Conservation (phyloP, 371 early-diverging fungal species). For the Mortierella sp. region DNA sequence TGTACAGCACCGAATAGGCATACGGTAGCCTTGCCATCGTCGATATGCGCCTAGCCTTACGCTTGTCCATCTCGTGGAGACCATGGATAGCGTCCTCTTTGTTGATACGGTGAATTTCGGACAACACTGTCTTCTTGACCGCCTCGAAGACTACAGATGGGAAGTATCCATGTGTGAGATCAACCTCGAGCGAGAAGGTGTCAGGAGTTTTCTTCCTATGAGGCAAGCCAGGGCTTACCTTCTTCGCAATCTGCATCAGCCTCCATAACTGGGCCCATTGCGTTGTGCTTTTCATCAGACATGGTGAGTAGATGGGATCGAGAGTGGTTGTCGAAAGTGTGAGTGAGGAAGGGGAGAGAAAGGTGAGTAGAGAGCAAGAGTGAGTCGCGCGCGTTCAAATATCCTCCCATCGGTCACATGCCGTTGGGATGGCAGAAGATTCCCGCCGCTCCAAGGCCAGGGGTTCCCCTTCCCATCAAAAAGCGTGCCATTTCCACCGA, state of each 20-base stretch:
- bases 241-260: conserved; percentile 59
- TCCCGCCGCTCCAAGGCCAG: no score
- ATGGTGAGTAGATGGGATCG: conserved; percentile 33
- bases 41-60: conserved; percentile 23
- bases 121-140: conserved; percentile 55
- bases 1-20: not conserved
- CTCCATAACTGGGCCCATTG: conserved; percentile 57
- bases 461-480: no score
- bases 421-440: no score
- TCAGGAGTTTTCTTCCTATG: no score
- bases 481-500: no score
- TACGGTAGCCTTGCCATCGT: no score
- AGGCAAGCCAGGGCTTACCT: conserved; percentile 31
- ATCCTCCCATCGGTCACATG: no score
- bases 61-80: conserved; percentile 61
- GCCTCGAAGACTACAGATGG: conserved; percentile 52
- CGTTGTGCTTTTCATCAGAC: conserved; percentile 62
- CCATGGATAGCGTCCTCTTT: conserved; percentile 59
- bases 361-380: conserved; percentile 5
- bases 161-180: not conserved
- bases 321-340: not conserved
- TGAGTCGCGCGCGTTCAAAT: not conserved
- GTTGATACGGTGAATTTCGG: conserved; percentile 56
- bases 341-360: conserved; percentile 3
- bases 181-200: no score